Evolutionary conservation across 495 filamentous ascomycete genomes (phyloP), one percentile per base, ranked within the genome.

Genomic region (Hypoxylon perforatum): DNA sequence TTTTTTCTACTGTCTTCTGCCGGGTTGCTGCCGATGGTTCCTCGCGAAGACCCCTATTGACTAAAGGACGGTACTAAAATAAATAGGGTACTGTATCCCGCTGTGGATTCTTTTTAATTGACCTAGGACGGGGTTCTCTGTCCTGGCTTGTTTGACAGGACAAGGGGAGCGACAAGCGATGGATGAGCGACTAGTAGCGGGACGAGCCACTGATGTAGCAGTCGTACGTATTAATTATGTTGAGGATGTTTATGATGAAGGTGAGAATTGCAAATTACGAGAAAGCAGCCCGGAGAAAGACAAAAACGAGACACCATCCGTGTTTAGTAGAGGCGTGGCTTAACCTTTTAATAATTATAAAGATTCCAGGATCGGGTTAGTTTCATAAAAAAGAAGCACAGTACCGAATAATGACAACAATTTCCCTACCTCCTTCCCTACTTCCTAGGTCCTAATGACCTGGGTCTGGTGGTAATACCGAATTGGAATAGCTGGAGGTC

Each of bases 81-180:
- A n/a, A 44, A 25, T 41, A 45, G 11, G 10, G 25, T 44, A 36
- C 41, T 57, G 41, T 67, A 46, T 44, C 47, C 55, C 61, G 55
- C 46, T 60, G 55, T 64, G 65, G 65, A 21, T 48, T 63, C 52
- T 49, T 33, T 28, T 49, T 64, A 54, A 68, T 64, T 61, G 58
- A 61, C 64, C 56, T 69, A 35, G 22, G 54, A 61, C 57, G 66
- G 66, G 58, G 59, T 47, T 49, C 36, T 46, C 15, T 53, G 52
- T 59, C 55, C 60, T 56, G 55, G 55, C 45, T 69, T 56, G 61
- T 69, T 64, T 69, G 54, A 44, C 53, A 64, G 56, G 65, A 44
- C 61, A 61, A 61, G 61, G 66, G 61, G 61, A 48, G 47, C 47
- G 35, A 51, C 35, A 50, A 61, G 60, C 45, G 66, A 53, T 28